Evolutionary conservation across 805 yeast species (phyloP).

Genomic region (Teunomyces kruisii): DNA sequence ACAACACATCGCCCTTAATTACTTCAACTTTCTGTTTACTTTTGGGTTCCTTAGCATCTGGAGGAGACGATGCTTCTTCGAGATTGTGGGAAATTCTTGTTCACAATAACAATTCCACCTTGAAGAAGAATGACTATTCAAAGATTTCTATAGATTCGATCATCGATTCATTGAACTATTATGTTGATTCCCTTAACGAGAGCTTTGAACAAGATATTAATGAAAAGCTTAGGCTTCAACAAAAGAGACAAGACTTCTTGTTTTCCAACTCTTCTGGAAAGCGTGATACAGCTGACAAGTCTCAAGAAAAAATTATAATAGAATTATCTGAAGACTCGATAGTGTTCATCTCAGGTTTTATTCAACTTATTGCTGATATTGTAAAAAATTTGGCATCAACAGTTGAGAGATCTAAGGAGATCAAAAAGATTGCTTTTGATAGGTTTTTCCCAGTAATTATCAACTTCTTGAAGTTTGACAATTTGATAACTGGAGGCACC

Average conservation of each 20-base stretch:
- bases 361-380: slow-evolving; percentile 55
- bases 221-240: slow-evolving; percentile 28
- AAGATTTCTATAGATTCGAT: slow-evolving; percentile 58
- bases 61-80: slow-evolving; percentile 50
- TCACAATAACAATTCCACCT: slow-evolving; percentile 21
- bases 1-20: slow-evolving; percentile 73
- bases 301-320: slow-evolving; percentile 34
- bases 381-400: slow-evolving; percentile 26
- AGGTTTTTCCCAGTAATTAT: slow-evolving; percentile 34
- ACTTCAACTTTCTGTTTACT: slow-evolving; percentile 79
- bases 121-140: slow-evolving; percentile 39
- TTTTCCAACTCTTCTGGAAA: slow-evolving; percentile 16
- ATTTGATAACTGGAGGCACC: slow-evolving; percentile 24
- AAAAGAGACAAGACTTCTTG: slow-evolving; percentile 35
- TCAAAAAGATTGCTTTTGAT: slow-evolving; percentile 26
- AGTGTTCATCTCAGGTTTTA: slow-evolving; percentile 69
- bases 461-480: slow-evolving; percentile 41
- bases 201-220: slow-evolving; percentile 35
- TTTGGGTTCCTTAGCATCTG: slow-evolving; percentile 70
- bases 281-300: slow-evolving; percentile 22
- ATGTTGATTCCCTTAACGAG: slow-evolving; percentile 46
- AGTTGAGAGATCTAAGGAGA: slow-evolving; percentile 24
- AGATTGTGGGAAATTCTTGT: slow-evolving; percentile 41
- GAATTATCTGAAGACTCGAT: slow-evolving; percentile 81
- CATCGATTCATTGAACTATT: slow-evolving; percentile 53